Base-by-base conservation (phyloP, 78 protist species). In the Polysphondylium violaceum region DNA sequence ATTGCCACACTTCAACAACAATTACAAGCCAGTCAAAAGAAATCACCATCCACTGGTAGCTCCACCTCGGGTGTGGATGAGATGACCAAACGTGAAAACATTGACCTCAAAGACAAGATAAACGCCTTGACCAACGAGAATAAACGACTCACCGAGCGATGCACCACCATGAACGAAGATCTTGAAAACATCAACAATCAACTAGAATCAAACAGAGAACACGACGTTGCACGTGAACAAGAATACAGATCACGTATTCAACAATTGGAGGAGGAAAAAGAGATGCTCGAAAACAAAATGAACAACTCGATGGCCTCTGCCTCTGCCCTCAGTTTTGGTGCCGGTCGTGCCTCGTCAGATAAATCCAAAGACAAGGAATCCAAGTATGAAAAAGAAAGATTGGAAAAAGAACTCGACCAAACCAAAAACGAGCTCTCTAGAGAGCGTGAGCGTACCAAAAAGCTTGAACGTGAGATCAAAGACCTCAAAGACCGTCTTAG, bases 401-500 rank as follows among this genome's bases (percentile, higher is more conserved):
- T 71, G 6, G 89, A 81, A 33, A 44, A 77, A 50, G 51, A 65
- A 36, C 38, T 81, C 31, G 72, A 65, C 16, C 38, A 50, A 1
- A 43, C 67, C 0, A 44, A 68, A 51, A 29, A 41, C 0, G 89
- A 81, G 3, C 75, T 81, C 2, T 21, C 31, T 36, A 56, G 43
- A 8, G 89, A 81, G 41, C 7, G 89, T 19, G 89, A 81, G 6
- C 64, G 36, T 17, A 47, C 60, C 0, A 81, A 64, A n/a, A 81
- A 71, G 41, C 40, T 53, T 0, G 77, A 81, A 40, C 47, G 77
- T 41, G 89, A 81, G 8, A 25, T 68, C 19, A 23, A 40, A 25
- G 77, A 81, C 0, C 50, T 27, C 3, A 81, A 71, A 40, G 77
- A 81, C 25, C 50, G 89, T 35, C 25, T 81, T 41, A 69, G 77